Percentiles rank a stretch among this genome's conserved stretches.
These are phyloP conservation scores for Tuber melanosporum DNA, from an alignment of 495 filamentous ascomycete species.

Conservation along the genomic window DNA sequence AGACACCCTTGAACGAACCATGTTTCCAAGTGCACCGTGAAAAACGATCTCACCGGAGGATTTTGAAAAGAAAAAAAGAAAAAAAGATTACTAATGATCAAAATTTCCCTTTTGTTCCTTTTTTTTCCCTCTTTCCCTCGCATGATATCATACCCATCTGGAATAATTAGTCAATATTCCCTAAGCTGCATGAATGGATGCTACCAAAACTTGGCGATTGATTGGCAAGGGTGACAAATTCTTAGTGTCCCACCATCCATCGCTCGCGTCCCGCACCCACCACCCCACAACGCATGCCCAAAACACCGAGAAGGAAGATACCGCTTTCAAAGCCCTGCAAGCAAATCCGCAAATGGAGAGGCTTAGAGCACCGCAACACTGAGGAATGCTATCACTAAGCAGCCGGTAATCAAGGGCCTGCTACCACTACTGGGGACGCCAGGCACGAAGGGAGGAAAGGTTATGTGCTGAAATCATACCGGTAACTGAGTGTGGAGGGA, in stretches of 20 bases:
- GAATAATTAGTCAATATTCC: slow-evolving; percentile 17
- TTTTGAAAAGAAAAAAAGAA: background rate
- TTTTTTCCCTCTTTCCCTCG: background rate
- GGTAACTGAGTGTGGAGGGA: background rate
- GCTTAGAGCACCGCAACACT: background rate
- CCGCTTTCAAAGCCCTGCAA: slow-evolving; percentile 12
- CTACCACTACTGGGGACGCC: background rate
- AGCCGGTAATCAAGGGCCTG: slow-evolving; percentile 20
- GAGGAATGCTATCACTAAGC: slow-evolving; percentile 14
- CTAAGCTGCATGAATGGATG: slow-evolving; percentile 3
- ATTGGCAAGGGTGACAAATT: slow-evolving; percentile 35
- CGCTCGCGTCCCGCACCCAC: slow-evolving; percentile 5
- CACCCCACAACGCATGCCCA: too few species aligned
- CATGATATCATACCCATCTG: background rate
- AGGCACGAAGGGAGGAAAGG: slow-evolving; percentile 2
- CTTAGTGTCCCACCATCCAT: background rate
- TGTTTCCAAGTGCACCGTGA: background rate
- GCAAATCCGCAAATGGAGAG: slow-evolving; percentile 9
- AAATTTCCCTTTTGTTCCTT: background rate
- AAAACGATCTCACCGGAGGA: background rate
- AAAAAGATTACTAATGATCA: background rate
- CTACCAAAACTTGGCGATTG: slow-evolving; percentile 1
- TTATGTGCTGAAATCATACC: background rate
- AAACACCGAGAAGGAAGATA: too few species aligned
- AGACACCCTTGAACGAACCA: background rate